These are phyloP conservation scores for Phytophthora pluvialis DNA, from an alignment of 352 stramenopile species.

Conservation along the genomic window DNA sequence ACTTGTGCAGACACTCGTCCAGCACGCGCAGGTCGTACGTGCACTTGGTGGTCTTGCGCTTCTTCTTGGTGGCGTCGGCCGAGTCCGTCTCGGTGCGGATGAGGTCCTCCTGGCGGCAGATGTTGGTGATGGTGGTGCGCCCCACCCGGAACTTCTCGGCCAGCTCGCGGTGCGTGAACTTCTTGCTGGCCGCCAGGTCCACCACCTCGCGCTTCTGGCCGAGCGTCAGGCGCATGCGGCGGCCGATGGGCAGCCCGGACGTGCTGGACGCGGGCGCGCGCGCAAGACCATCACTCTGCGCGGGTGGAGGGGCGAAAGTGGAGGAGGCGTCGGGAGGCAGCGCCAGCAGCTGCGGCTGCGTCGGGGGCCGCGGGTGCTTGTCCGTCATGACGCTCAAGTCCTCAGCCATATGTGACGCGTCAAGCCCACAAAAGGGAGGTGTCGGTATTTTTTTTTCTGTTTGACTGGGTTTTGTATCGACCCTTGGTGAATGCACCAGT, in stretches of 20 bases:
- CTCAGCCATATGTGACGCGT: slow-evolving; percentile 20
- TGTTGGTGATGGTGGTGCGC: slow-evolving; percentile 88
- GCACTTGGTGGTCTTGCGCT: slow-evolving; percentile 87
- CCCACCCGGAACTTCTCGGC: slow-evolving; percentile 84
- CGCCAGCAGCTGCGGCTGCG: not conserved
- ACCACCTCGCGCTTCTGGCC: slow-evolving; percentile 89
- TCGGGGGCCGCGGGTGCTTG: slow-evolving; percentile 3
- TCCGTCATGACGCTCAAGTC: slow-evolving; percentile 19
- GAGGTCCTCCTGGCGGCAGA: slow-evolving; percentile 82
- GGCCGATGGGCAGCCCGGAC: slow-evolving; percentile 26
- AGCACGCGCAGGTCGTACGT: slow-evolving; percentile 83
- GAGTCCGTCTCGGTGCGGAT: slow-evolving; percentile 89
- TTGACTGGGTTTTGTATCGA: slow-evolving; percentile 10
- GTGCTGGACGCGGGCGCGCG: not conserved
- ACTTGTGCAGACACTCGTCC: slow-evolving; percentile 88
- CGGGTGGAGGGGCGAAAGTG: not conserved
- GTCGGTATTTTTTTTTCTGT: slow-evolving; percentile 12
- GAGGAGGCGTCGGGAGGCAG: slow-evolving; percentile 3
- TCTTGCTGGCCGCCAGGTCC: slow-evolving; percentile 83
- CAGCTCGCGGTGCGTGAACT: slow-evolving; percentile 86
- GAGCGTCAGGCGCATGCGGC: slow-evolving; percentile 80
- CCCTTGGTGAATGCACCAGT: too few relatives aligned
- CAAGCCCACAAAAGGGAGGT: slow-evolving; percentile 30
- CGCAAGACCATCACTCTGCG: slow-evolving; percentile 27
- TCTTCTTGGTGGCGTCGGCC: slow-evolving; percentile 85